Conservation (phyloP, 345 rosid species). For the Lepidium aucheri region DNA sequence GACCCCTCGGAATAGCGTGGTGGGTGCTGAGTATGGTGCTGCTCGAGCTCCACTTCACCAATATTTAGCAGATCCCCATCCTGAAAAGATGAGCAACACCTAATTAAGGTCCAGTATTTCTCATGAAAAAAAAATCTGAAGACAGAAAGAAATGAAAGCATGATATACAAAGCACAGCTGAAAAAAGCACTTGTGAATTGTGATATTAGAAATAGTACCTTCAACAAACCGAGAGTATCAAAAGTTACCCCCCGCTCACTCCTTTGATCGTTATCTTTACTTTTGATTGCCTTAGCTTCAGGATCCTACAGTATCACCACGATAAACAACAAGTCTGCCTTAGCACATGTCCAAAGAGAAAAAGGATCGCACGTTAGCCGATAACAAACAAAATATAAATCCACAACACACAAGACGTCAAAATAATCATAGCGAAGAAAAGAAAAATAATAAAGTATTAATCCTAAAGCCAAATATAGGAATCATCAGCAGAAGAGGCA, state of each 20-base stretch:
- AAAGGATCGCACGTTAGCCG: background rate
- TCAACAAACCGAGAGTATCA: conserved; percentile 46
- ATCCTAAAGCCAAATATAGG: conserved; percentile 6
- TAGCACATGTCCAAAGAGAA: background rate
- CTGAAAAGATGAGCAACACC: conserved; percentile 31
- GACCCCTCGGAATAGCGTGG: conserved; percentile 89
- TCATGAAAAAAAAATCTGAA: background rate
- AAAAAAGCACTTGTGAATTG: background rate
- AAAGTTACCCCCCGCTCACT: conserved; percentile 40
- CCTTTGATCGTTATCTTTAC: conserved; percentile 37
- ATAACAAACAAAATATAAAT: conserved; percentile 1
- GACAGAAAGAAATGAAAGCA: conserved; percentile 2
- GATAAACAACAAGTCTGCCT: conserved; percentile 8
- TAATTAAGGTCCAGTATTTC: background rate
- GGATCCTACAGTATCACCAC: conserved; percentile 45
- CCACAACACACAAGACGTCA: background rate
- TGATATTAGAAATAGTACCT: conserved; percentile 38
- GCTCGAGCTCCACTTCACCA: conserved; percentile 50
- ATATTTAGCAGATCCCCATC: conserved; percentile 49
- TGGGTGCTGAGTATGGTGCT: conserved; percentile 77
- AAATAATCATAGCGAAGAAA: background rate
- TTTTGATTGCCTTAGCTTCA: conserved; percentile 48
- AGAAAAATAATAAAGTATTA: background rate
- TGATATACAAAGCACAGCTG: background rate
- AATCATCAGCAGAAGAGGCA: conserved; percentile 1